These are phyloP conservation scores for Debaryomyces fabryi DNA, from an alignment of 1,139 yeast species.

Conservation along the genomic window DNA sequence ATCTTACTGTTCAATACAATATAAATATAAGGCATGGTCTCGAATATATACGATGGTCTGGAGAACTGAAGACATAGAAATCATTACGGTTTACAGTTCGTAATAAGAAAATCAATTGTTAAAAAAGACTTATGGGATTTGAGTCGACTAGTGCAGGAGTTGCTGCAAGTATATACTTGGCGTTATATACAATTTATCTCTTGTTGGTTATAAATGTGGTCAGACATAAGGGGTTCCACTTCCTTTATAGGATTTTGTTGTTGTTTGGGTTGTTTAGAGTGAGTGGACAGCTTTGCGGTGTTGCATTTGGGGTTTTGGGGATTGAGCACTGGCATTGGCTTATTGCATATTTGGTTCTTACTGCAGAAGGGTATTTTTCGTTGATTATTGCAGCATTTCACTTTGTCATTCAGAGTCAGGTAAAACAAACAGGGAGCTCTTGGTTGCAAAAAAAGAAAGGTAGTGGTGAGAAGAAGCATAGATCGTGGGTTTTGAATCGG, in stretches of 20 bases:
- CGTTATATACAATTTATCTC: conserved; percentile 28
- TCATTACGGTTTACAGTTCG: background rate
- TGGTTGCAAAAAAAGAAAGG: conserved; percentile 11
- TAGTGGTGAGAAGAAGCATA: background rate
- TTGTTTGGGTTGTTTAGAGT: conserved; percentile 34
- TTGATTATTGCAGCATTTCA: conserved; percentile 33
- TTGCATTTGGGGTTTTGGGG: conserved; percentile 36
- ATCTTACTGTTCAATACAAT: background rate
- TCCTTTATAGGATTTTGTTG: conserved; percentile 25
- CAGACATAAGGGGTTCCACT: conserved; percentile 23
- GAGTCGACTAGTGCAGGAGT: conserved; percentile 27
- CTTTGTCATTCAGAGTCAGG: conserved; percentile 30
- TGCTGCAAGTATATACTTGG: conserved; percentile 38
- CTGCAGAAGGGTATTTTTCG: conserved; percentile 44
- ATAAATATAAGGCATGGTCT: background rate
- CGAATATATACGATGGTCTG: background rate
- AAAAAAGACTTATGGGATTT: conserved; percentile 15
- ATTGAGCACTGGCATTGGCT: conserved; percentile 33
- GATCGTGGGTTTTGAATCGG: background rate
- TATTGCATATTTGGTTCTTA: conserved; percentile 39
- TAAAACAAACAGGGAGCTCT: conserved; percentile 18
- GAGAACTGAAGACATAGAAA: background rate
- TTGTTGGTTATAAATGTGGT: conserved; percentile 20
- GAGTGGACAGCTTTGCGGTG: conserved; percentile 39
- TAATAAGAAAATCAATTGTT: background rate